Evolutionary conservation across 2,329 filamentous ascomycete species (phyloP).

Genomic region (Trichoderma simmonsii): DNA sequence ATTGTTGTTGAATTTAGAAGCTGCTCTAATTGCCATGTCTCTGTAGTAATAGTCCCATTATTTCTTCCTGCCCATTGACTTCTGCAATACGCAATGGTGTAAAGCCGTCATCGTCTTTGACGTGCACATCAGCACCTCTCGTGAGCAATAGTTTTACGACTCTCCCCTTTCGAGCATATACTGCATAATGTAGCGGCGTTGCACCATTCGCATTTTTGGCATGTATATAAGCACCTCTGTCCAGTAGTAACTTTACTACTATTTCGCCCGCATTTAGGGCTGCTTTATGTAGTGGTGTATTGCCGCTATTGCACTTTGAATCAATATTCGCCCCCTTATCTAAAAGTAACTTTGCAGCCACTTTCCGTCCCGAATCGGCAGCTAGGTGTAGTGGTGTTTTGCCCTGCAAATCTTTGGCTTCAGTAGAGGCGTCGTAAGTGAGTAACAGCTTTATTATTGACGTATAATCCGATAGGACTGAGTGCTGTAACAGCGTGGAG

Average conservation of each 20-base stretch:
- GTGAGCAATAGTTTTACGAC: background rate
- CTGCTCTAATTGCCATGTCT: background rate
- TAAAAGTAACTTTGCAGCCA: background rate
- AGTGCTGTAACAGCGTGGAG: background rate
- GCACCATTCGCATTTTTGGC: background rate
- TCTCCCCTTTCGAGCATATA: background rate
- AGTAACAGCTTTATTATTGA: background rate
- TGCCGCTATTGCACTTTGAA: background rate
- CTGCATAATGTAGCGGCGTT: background rate
- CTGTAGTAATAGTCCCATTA: background rate
- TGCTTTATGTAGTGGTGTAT: background rate
- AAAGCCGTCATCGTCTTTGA: accelerated
- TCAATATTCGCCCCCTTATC: background rate
- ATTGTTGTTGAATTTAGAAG: background rate
- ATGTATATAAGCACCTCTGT: background rate
- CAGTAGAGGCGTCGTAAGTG: background rate
- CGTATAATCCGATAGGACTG: background rate
- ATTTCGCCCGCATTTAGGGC: accelerated
- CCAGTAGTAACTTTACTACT: background rate
- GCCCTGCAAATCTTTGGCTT: background rate
- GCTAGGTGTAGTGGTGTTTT: background rate
- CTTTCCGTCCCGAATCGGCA: background rate
- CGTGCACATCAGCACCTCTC: background rate
- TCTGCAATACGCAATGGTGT: background rate
- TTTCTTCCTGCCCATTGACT: background rate